Percentiles rank a stretch among this genome's conserved stretches.
These are phyloP conservation scores for Quercus gilva DNA, from an alignment of 306 rosid species.

Conservation along the genomic window DNA sequence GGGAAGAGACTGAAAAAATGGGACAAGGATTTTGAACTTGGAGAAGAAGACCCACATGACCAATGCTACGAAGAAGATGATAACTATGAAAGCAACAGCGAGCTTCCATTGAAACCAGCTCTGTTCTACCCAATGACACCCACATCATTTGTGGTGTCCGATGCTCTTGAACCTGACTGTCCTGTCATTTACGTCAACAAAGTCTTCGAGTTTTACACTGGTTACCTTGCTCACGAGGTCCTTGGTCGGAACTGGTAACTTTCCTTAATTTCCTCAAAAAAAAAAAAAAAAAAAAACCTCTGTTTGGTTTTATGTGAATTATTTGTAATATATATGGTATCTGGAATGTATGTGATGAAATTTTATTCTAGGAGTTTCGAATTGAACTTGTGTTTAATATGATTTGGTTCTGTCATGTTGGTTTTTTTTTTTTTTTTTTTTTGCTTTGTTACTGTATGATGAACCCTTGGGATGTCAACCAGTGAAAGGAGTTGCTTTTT, in stretches of 20 bases:
- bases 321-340: not conserved
- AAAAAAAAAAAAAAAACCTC: too few relatives aligned
- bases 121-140: conserved; percentile 63
- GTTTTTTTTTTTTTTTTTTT: too few relatives aligned
- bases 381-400: not conserved
- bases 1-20: conserved; percentile 71
- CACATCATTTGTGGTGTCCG: conserved; percentile 83
- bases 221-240: conserved; percentile 88
- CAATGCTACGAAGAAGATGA: conserved; percentile 17
- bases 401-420: not conserved
- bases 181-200: conserved; percentile 93
- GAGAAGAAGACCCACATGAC: not conserved
- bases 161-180: conserved; percentile 85
- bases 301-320: conserved; percentile 10
- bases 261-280: not conserved
- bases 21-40: conserved; percentile 16
- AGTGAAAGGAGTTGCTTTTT: too few relatives aligned
- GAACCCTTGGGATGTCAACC: too few relatives aligned
- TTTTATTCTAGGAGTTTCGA: not conserved
- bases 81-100: conserved; percentile 21
- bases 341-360: not conserved
- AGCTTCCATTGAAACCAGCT: conserved; percentile 52
- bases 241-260: conserved; percentile 89
- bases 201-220: conserved; percentile 84
- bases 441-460: too few relatives aligned